Conservation (phyloP, 441 rosid species). For the Erodium texanum region DNA sequence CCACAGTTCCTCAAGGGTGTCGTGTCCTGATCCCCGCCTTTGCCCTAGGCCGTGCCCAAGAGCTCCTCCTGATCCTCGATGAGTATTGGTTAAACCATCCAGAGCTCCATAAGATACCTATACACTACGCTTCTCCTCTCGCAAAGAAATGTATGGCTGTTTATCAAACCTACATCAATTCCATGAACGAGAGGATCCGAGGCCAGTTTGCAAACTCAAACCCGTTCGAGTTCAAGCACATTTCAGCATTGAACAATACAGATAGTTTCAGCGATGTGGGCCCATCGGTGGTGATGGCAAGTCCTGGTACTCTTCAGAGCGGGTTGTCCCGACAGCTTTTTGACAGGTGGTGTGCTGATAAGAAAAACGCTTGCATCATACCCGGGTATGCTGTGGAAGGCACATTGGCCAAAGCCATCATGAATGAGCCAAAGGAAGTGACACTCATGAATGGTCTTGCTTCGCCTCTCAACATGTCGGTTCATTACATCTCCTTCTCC, state of each 20-base stretch:
- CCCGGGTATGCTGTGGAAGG: slow-evolving; percentile 86
- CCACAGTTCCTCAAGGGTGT: slow-evolving; percentile 76
- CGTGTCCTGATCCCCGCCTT: slow-evolving; percentile 84
- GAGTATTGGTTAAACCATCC: slow-evolving; percentile 84
- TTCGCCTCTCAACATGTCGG: slow-evolving; percentile 80
- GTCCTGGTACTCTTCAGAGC: slow-evolving; percentile 81
- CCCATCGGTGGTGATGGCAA: slow-evolving; percentile 91
- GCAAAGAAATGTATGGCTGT: slow-evolving; percentile 89
- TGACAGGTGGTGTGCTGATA: slow-evolving; percentile 81
- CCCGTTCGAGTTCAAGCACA: slow-evolving; percentile 83
- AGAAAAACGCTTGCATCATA: slow-evolving; percentile 67
- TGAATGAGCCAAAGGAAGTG: slow-evolving; percentile 82
- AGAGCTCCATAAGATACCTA: slow-evolving; percentile 75
- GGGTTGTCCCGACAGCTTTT: slow-evolving; percentile 81
- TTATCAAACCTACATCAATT: slow-evolving; percentile 78
- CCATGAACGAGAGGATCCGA: slow-evolving; percentile 86
- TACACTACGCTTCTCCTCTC: slow-evolving; percentile 87
- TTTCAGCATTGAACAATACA: slow-evolving; percentile 62
- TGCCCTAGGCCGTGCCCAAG: slow-evolving; percentile 95
- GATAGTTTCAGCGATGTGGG: slow-evolving; percentile 78
- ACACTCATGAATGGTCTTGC: slow-evolving; percentile 83
- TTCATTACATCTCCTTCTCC: slow-evolving; percentile 82
- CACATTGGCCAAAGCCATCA: slow-evolving; percentile 65
- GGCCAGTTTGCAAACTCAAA: slow-evolving; percentile 83
- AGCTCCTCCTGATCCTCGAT: slow-evolving; percentile 76